A percentile compares a stretch with the other conserved stretches of the same genome.
Evolutionary conservation across 2,329 filamentous ascomycete genomes (phyloP).

Genomic region (Colletotrichum tofieldiae): DNA sequence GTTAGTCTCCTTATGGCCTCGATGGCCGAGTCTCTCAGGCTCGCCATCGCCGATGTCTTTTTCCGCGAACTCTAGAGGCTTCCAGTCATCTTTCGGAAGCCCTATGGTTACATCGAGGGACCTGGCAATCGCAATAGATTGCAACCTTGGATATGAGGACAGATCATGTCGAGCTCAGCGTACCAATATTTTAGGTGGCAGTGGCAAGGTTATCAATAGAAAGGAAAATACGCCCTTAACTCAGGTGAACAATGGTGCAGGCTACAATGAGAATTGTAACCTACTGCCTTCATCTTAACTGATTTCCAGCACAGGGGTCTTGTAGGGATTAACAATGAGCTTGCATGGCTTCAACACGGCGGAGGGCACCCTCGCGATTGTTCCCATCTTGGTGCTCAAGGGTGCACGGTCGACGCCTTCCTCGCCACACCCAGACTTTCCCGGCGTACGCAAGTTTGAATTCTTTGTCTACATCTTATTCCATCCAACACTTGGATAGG

Average conservation of each 20-base stretch:
- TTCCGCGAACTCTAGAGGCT: slow-evolving; percentile 17
- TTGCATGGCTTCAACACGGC: not conserved
- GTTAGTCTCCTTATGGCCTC: not conserved
- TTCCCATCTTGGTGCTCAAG: slow-evolving; percentile 2
- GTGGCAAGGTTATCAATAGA: not conserved
- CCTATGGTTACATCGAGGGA: slow-evolving; percentile 15
- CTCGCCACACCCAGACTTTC: not conserved
- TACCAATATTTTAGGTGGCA: slow-evolving; percentile 1
- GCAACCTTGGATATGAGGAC: not conserved
- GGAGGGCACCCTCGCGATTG: not conserved
- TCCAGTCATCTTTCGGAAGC: slow-evolving; percentile 10
- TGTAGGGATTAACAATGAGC: slow-evolving; percentile 12
- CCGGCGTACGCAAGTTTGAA: not conserved
- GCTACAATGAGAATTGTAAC: not conserved
- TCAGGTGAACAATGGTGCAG: slow-evolving; percentile 24
- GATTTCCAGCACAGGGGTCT: slow-evolving; percentile 23
- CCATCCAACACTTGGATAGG: not conserved
- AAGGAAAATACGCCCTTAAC: not conserved
- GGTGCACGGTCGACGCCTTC: not conserved
- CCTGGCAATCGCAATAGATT: slow-evolving; percentile 25
- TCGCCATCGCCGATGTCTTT: not conserved
- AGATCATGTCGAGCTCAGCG: slow-evolving; percentile 30
- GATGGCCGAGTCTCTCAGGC: not conserved
- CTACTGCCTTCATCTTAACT: not conserved
- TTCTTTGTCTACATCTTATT: not conserved